Evolutionary conservation across 2,329 filamentous ascomycete species (phyloP).

Genomic region (Sclerotinia sclerotiorum): DNA sequence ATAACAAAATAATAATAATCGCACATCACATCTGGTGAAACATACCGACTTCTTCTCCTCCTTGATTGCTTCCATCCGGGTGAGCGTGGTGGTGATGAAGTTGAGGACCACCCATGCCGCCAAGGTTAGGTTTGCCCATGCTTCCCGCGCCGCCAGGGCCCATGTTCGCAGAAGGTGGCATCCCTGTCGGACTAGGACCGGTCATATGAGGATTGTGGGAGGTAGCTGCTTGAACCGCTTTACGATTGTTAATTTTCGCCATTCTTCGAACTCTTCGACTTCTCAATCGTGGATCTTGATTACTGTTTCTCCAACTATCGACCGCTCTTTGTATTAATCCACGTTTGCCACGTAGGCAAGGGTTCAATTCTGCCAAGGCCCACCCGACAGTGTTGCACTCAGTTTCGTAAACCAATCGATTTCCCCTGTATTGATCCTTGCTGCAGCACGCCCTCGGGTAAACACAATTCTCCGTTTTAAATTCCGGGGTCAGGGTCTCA

Average conservation of each 20-base stretch:
- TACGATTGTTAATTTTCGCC: constrained; percentile 92
- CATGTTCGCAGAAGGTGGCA: constrained; percentile 64
- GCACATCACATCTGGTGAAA: constrained; percentile 72
- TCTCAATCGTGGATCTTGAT: constrained; percentile 87
- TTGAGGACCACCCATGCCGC: constrained; percentile 61
- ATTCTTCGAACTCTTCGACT: constrained; percentile 90
- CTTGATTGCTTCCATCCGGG: constrained; percentile 63
- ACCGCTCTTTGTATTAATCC: constrained; percentile 95
- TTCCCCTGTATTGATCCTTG: constrained; percentile 95
- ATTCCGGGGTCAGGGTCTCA: constrained; percentile 78
- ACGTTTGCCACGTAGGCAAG: constrained; percentile 85
- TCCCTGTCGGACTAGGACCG: constrained; percentile 64
- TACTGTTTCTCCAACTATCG: constrained; percentile 98
- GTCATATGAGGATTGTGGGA: constrained; percentile 61
- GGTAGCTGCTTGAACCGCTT: constrained; percentile 59
- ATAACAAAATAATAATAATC: constrained; percentile 39
- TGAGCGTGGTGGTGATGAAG: constrained; percentile 73
- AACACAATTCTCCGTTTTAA: constrained; percentile 98
- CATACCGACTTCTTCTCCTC: constrained; percentile 91
- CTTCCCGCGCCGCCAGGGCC: constrained; percentile 51
- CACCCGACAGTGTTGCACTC: constrained; percentile 99
- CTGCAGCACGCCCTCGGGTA: constrained; percentile 92
- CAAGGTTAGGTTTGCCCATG: constrained; percentile 66
- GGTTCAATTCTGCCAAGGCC: constrained; percentile 91
- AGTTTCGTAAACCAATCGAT: constrained; percentile 92